These are phyloP conservation scores for Phyllachora maydis DNA, from an alignment of 2,329 filamentous ascomycete species.

Conservation along the genomic window DNA sequence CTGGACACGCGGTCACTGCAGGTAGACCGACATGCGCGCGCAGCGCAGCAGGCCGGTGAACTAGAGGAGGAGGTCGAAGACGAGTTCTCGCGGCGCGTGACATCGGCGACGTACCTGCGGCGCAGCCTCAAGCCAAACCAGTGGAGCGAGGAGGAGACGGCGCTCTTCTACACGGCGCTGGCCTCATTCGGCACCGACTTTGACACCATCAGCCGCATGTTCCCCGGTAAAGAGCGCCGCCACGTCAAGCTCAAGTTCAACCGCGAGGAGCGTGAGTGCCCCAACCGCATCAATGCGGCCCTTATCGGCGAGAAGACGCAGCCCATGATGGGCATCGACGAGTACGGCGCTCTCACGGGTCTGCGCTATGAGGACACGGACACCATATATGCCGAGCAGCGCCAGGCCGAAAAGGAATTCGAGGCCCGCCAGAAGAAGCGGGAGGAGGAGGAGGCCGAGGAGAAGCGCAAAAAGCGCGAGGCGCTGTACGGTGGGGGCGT, in stretches of 20 bases:
- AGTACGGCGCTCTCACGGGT: slow-evolving; percentile 33
- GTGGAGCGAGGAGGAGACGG: slow-evolving; percentile 54
- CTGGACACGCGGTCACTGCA: slow-evolving; percentile 46
- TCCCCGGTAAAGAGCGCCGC: slow-evolving; percentile 47
- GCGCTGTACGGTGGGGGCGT: slow-evolving; percentile 22
- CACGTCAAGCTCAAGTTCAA: slow-evolving; percentile 71
- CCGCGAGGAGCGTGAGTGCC: slow-evolving; percentile 51
- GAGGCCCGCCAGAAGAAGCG: slow-evolving; percentile 21
- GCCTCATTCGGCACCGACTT: slow-evolving; percentile 70
- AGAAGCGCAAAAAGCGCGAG: slow-evolving; percentile 24
- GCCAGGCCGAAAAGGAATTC: slow-evolving; percentile 18
- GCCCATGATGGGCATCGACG: slow-evolving; percentile 32
- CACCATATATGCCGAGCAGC: slow-evolving; percentile 31
- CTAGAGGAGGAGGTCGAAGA: slow-evolving; percentile 53
- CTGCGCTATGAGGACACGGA: slow-evolving; percentile 32
- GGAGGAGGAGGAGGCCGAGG: slow-evolving; percentile 24
- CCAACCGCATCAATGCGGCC: slow-evolving; percentile 39
- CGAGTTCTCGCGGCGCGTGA: slow-evolving; percentile 55
- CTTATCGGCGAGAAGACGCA: slow-evolving; percentile 38
- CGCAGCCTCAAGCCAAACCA: slow-evolving; percentile 42
- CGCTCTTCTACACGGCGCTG: slow-evolving; percentile 56
- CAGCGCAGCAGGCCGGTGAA: slow-evolving; percentile 25
- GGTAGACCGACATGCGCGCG: slow-evolving; percentile 47
- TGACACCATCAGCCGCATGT: slow-evolving; percentile 58
- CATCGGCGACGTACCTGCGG: slow-evolving; percentile 42